phyloP scores from a whole-genome alignment of 345 rosid species.

The Ceriops zippeliana region DNA sequence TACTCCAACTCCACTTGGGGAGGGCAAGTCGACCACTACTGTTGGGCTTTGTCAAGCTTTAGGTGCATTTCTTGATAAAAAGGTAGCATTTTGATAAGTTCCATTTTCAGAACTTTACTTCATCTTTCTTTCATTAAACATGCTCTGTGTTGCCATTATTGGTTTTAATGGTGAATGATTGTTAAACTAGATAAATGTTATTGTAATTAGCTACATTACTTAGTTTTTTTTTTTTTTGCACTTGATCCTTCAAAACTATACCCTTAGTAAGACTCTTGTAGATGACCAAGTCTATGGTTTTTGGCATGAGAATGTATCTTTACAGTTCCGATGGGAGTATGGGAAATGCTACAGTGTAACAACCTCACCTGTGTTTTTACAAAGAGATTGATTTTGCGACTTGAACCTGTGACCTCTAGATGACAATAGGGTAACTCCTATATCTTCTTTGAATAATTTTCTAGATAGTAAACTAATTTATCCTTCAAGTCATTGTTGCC shows the following conservation, averaged over 20 bases:
- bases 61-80: conserved; percentile 89
- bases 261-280: neutral
- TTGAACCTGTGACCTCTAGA: too few relatives aligned
- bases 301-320: neutral
- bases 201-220: neutral
- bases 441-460: neutral
- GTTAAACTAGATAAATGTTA: neutral
- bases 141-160: neutral
- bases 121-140: neutral
- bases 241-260: neutral
- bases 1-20: conserved; percentile 99
- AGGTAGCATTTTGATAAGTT: conserved; percentile 38
- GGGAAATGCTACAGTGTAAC: too few relatives aligned
- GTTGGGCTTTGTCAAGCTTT: conserved; percentile 95
- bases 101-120: neutral
- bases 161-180: neutral
- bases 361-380: too few relatives aligned
- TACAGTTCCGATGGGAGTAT: neutral
- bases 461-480: neutral
- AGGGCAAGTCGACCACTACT: conserved; percentile 95
- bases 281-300: neutral
- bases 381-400: too few relatives aligned
- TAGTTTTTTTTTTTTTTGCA: neutral
- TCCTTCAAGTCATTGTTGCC: neutral
- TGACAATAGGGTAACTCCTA: neutral